Base-by-base conservation (phyloP, 1,139 yeast genomes). In the Yamadazyma atmosphaerica region DNA sequence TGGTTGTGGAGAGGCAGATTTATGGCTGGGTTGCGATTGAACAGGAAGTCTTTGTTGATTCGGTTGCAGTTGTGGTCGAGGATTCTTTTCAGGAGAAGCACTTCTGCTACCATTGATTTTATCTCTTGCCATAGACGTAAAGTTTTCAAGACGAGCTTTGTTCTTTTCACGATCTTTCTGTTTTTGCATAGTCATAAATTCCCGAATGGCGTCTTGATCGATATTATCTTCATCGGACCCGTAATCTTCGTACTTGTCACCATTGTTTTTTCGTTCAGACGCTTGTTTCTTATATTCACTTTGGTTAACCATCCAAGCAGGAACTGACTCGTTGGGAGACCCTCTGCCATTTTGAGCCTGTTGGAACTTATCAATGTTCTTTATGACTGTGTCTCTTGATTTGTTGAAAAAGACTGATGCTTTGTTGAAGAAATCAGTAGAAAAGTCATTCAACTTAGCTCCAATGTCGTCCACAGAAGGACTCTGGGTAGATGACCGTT, bases 301-400 rank as follows among this genome's bases (percentile, higher is more conserved):
- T 52, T 76, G 82, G 45, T 77, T 74, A 42, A 69, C 72, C 92
- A 87, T 83, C 96, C 96, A 87, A 3, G 84, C 81, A 0, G 96
- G 96, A 43, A 74, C 63, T 12, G 76, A 75, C 39, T 71, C 71
- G 35, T 57, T 38, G 3, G 45, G 36, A 44, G 38, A 63, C 4
- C 43, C 21, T 30, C 45, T 36, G 5, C 39, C 39, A 15, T 23
- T 19, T 58, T 64, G 44, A 18, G 39, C 47, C 11, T 57, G 58
- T 45, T 79, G 79, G 47, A 83, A 77, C 51, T 77, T 78, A 40
- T 81, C 86, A 32, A 85, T 65, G 30, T 86, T 86, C 50, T 81
- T 79, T 49, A 79, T 74, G 4, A 86, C 70, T 22, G 82, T 79
- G 43, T 79, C 68, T 42, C 74, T 73, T 2, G 92, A 85, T 45